Conservation (phyloP, 306 rosid species). For the Cicer arietinum region DNA sequence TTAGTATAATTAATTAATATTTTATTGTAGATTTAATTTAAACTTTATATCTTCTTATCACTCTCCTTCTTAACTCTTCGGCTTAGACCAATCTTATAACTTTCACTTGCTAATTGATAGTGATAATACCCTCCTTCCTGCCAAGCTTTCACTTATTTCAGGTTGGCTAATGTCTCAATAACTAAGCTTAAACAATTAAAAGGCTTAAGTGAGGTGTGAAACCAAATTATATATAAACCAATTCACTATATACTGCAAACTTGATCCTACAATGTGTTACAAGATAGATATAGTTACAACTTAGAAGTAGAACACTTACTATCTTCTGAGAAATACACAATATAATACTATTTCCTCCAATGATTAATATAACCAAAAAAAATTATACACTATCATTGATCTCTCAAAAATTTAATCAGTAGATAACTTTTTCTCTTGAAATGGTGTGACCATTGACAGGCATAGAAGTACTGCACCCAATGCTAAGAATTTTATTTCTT, state of each 20-base stretch:
- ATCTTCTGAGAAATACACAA: constrained; percentile 25
- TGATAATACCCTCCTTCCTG: background rate
- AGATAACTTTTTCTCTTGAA: constrained; percentile 42
- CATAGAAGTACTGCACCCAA: constrained; percentile 39
- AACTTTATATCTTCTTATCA: too few species aligned
- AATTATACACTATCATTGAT: background rate
- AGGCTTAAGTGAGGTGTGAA: background rate
- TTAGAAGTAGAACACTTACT: constrained; percentile 9
- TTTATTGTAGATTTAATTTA: too few species aligned
- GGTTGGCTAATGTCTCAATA: background rate
- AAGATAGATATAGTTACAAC: constrained; percentile 23
- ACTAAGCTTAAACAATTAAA: background rate
- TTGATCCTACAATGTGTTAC: constrained; percentile 1
- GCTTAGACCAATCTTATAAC: too few species aligned
- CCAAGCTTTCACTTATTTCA: background rate
- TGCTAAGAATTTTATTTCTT: constrained; percentile 64
- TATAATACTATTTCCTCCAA: background rate
- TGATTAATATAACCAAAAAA: constrained; percentile 17
- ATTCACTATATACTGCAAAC: background rate
- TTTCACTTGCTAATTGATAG: background rate
- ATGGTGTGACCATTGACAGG: constrained; percentile 58
- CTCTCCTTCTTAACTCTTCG: too few species aligned
- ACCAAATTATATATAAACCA: background rate
- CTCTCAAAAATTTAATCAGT: constrained; percentile 31
- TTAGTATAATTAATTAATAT: too few species aligned